Conservation (phyloP, 2,329 filamentous ascomycete genomes). For the Hypoxylon sp. region DNA sequence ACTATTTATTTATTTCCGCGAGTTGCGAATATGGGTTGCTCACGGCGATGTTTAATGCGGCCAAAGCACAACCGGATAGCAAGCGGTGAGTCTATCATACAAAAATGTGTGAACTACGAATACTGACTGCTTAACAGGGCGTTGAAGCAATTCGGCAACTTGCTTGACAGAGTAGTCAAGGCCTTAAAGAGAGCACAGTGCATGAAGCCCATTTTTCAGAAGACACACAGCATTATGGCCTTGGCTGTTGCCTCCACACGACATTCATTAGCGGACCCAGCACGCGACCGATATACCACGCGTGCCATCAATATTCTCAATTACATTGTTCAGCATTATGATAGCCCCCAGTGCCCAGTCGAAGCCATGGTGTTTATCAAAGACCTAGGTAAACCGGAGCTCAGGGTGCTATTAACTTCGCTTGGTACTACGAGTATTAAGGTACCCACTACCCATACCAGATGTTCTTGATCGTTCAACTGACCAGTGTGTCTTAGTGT, state of each 20-base stretch:
- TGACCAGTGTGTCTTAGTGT: conserved; percentile 34
- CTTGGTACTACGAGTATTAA: conserved; percentile 50
- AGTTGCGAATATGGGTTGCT: conserved; percentile 56
- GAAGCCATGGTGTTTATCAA: conserved; percentile 64
- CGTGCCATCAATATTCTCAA: conserved; percentile 53
- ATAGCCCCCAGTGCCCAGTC: conserved; percentile 61
- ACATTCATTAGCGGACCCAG: background rate
- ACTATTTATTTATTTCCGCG: conserved; percentile 17
- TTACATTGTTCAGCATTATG: conserved; percentile 57
- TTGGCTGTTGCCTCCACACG: conserved; percentile 34
- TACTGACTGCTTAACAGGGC: conserved; percentile 38
- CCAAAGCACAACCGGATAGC: conserved; percentile 52
- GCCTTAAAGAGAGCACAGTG: conserved; percentile 23
- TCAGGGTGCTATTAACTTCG: conserved; percentile 55
- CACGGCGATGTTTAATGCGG: conserved; percentile 59
- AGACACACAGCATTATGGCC: conserved; percentile 29
- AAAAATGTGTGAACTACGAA: background rate
- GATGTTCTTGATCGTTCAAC: conserved; percentile 9
- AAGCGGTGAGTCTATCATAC: conserved; percentile 53
- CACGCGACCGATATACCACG: conserved; percentile 1
- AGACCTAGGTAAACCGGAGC: conserved; percentile 59
- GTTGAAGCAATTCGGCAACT: conserved; percentile 39
- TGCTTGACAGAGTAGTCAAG: conserved; percentile 37
- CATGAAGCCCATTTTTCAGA: conserved; percentile 37
- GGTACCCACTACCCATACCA: conserved; percentile 47